Evolutionary conservation across 1,284 basidiomycete species (phyloP), one percentile per base, ranked within the genome.

Genomic region (Cerrena zonata): DNA sequence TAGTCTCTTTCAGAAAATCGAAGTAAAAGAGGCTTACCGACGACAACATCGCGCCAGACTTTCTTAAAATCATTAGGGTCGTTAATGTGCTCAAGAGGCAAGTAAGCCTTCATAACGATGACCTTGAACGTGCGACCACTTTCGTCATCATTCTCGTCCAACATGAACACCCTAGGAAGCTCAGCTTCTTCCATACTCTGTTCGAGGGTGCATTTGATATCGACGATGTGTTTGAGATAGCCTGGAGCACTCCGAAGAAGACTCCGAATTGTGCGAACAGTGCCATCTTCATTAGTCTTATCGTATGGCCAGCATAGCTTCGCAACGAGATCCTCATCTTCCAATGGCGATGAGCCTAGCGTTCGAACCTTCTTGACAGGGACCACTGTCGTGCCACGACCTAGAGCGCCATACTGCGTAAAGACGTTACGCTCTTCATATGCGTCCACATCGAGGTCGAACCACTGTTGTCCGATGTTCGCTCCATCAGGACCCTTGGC

Each of bases 371-470:
- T 27, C 23, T 38, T 38, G 22, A 48, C 21, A 15, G 46, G 46
- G 21, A 48, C 24, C 7, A 48, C 46, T 18, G 34, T 48, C 4
- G 46, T 48, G n/a, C 27, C 46, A 23, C 46, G 46, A 11, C 46
- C 46, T 5, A 48, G 21, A 5, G 24, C 18, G 7, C 42, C 42
- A 26, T 44, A 44, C 19, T 40, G 39, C 13, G 39, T 40, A 21
- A 4, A 12, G 22, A 47, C 5, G 5, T 39, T 24, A 4, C 46
- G 46, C 7, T 25, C n/a, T 10, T 37, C n/a, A 15, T 22, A 13
- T 21, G 21, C 27, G 15, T 22, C 19, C 5, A 37, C 18, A 18
- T 47, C 22, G 36, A 47, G 38, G 7, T 10, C 10, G 21, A 40
- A 40, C 10, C 7, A 5, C 10, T 5, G 7, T 40, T 40, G 39